Conservation (phyloP, 2,329 filamentous ascomycete species). For the Colletotrichum orchidophilum region DNA sequence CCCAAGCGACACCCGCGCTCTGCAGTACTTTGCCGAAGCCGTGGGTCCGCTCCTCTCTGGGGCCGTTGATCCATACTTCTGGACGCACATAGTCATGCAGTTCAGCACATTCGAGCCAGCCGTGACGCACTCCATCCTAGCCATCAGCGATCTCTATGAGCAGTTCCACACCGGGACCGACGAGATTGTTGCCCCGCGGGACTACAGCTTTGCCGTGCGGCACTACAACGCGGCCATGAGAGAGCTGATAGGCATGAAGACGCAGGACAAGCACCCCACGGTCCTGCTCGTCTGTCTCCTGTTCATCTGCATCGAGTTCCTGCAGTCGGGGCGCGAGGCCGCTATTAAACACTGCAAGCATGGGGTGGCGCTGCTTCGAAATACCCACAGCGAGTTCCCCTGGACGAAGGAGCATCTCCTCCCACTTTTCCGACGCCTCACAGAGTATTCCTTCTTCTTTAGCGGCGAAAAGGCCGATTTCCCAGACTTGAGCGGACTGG, state of each 20-base stretch:
- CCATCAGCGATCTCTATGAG: conserved; percentile 58
- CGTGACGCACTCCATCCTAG: conserved; percentile 59
- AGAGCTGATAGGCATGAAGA: conserved; percentile 49
- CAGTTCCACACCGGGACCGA: conserved; percentile 26
- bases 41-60: conserved; percentile 47
- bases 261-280: conserved; percentile 34
- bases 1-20: conserved; percentile 36
- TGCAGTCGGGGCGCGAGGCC: conserved; percentile 42
- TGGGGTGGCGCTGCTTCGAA: conserved; percentile 21
- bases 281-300: conserved; percentile 57
- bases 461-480: conserved; percentile 27
- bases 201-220: conserved; percentile 48
- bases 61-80: conserved; percentile 55
- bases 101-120: conserved; percentile 55
- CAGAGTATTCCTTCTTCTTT: conserved; percentile 23
- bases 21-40: conserved; percentile 45
- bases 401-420: conserved; percentile 27
- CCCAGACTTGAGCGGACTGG: conserved; percentile 33
- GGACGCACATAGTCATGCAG: conserved; percentile 55
- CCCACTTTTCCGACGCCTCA: conserved; percentile 15
- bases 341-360: conserved; percentile 29
- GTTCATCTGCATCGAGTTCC: conserved; percentile 65
- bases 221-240: conserved; percentile 61
- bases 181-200: not conserved
- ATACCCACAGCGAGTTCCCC: conserved; percentile 17